Base-by-base conservation (phyloP, 768 basidiomycete species). In the Russula sp. region DNA sequence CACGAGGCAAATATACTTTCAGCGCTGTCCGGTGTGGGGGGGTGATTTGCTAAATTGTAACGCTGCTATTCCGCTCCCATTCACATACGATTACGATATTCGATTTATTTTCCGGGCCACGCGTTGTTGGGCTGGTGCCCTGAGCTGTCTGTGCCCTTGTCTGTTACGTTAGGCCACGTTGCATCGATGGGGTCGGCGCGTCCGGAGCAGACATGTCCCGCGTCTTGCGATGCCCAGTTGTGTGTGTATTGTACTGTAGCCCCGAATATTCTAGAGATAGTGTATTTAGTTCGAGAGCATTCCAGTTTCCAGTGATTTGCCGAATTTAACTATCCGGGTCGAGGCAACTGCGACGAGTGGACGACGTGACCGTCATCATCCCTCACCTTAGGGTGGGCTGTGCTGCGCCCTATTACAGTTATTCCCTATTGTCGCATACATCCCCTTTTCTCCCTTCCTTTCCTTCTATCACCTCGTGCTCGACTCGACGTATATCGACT, bases 401-500 rank as follows among this genome's bases (percentile, higher is more conserved):
- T 61, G 59, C 59, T 30, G 28, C 28, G 28, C 28, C 56, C 64
- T 65, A n/a, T 24, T 40, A 40, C 44, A 11, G 26, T 52, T 26
- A 20, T 40, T 36, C 22, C 20, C 32, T 32, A 14, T 32, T 28
- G 11, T 63, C 50, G 22, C 14, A 22, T 20, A n/a, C 9, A 2
- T 49, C 5, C 22, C 26, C 6, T 20, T 28, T 28, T 30, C 46
- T n/a, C 46, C 13, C 22, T 32, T 50, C 20, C 59, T 48, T 22
- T 22, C 46, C 54, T 50, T 51, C 22, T 65, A 40, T 64, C 63
- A 51, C 64, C 55, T 24, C 59, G 59, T 61, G 38, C 54, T 14
- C 40, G n/a, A 26, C 54, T 14, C 40, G n/a, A n/a, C 52, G 8
- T 14, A 63, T 48, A 28, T 7, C 54, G 36, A 18, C 13, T 1